phyloP scores from a whole-genome alignment of 345 rosid genomes.

The Gossypium raimondii region DNA sequence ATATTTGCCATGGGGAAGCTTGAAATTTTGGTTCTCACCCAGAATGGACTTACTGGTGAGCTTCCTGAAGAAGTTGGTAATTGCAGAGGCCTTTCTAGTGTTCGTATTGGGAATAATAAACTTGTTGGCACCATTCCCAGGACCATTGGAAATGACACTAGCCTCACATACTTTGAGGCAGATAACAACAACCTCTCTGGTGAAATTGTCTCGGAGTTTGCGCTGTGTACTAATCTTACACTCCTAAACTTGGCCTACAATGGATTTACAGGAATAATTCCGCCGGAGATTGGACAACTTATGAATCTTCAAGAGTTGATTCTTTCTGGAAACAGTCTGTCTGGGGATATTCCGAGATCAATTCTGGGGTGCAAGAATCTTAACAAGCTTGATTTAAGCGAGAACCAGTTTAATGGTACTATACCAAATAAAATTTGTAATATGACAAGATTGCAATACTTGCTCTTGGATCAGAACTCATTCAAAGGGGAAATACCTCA shows the following conservation, averaged over 20 bases:
- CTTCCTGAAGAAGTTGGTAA: constrained; percentile 68
- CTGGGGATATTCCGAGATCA: constrained; percentile 71
- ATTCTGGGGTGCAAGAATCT: constrained; percentile 78
- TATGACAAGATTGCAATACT: constrained; percentile 58
- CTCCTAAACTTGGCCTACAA: constrained; percentile 81
- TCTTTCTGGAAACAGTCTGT: constrained; percentile 73
- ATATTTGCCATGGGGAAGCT: constrained; percentile 78
- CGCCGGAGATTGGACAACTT: constrained; percentile 68
- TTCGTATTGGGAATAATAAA: constrained; percentile 79
- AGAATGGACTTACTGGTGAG: constrained; percentile 59
- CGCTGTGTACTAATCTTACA: constrained; percentile 77
- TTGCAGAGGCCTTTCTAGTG: constrained; percentile 71
- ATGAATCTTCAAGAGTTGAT: constrained; percentile 83
- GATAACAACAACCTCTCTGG: constrained; percentile 82
- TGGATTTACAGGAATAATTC: constrained; percentile 76
- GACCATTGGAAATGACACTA: constrained; percentile 67
- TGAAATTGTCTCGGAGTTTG: constrained; percentile 63
- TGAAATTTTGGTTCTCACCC: constrained; percentile 71
- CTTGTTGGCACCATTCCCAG: constrained; percentile 76
- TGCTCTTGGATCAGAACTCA: constrained; percentile 63
- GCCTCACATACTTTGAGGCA: constrained; percentile 92
- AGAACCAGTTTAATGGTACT: constrained; percentile 75
- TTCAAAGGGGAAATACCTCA: constrained; percentile 74
- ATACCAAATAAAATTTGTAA: constrained; percentile 62
- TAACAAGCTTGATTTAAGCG: constrained; percentile 77